Conservation (phyloP, 306 rosid species). For the Argentina anserina region DNA sequence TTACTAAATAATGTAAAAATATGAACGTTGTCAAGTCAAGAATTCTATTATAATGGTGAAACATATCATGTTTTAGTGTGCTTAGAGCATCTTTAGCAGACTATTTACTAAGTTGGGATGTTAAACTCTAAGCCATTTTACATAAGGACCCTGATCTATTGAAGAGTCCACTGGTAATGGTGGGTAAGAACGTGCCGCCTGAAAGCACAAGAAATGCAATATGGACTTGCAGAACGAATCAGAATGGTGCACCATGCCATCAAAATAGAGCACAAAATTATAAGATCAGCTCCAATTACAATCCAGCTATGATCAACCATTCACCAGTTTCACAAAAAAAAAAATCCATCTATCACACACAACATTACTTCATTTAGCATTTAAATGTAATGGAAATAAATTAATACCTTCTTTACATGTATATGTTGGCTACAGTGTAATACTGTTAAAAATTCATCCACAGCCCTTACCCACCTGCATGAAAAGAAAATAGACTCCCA, state of each 20-base stretch:
- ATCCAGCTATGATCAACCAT: neutral
- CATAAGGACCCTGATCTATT: constrained; percentile 83
- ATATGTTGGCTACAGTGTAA: constrained; percentile 53
- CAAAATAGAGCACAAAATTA: neutral
- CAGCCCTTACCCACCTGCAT: constrained; percentile 91
- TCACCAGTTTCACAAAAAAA: no score
- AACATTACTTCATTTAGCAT: neutral
- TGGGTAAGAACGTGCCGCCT: constrained; percentile 39
- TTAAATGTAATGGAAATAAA: neutral
- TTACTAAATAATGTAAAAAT: no score
- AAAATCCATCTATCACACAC: no score
- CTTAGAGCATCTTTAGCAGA: no score
- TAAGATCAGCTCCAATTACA: no score
- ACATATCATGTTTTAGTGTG: no score
- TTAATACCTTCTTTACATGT: constrained; percentile 68
- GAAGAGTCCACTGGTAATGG: constrained; percentile 37
- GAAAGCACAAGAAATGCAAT: constrained; percentile 28
- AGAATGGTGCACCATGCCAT: constrained; percentile 1
- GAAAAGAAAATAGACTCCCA: constrained; percentile 8
- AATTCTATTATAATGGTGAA: no score
- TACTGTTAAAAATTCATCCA: constrained; percentile 58
- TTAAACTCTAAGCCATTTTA: no score
- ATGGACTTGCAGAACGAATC: constrained; percentile 20
- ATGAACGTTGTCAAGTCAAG: no score
- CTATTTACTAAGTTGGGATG: no score